Percentiles rank a stretch among this genome's conserved stretches.
phyloP scores from a whole-genome alignment of 2,329 filamentous ascomycete genomes.

The Alternaria consortialis region DNA sequence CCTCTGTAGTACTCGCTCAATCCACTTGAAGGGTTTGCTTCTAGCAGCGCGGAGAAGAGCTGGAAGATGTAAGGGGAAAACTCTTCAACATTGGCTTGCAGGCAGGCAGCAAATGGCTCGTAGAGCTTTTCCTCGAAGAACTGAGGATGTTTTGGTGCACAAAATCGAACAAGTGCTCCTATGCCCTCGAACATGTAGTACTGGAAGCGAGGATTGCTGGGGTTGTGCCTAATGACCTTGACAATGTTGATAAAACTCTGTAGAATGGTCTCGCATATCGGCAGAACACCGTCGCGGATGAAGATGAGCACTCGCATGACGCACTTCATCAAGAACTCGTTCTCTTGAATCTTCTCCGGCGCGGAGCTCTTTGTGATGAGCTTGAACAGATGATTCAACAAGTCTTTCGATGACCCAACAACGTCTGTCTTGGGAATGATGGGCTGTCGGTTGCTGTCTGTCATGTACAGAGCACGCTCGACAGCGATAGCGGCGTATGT shows the following conservation, averaged over 20 bases:
- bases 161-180: constrained; percentile 84
- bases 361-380: constrained; percentile 85
- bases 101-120: constrained; percentile 80
- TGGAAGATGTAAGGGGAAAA: constrained; percentile 98
- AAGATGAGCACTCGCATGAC: constrained; percentile 98
- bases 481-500: constrained; percentile 96
- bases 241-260: constrained; percentile 88
- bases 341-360: constrained; percentile 95
- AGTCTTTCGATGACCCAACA: constrained; percentile 81
- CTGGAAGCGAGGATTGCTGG: constrained; percentile 96
- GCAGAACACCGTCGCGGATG: constrained; percentile 80
- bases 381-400: constrained; percentile 88
- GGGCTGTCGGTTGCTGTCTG: constrained; percentile 76
- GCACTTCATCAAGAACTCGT: constrained; percentile 98
- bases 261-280: constrained; percentile 80
- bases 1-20: constrained; percentile 83
- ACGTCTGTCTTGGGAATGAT: constrained; percentile 84
- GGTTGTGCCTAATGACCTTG: constrained; percentile 90
- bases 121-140: constrained; percentile 84
- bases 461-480: constrained; percentile 88
- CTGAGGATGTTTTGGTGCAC: constrained; percentile 71
- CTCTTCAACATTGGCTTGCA: constrained; percentile 86
- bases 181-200: constrained; percentile 98
- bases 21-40: constrained; percentile 80
- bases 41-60: constrained; percentile 87